Percentiles rank a stretch among this genome's conserved stretches.
Evolutionary conservation across 2,329 filamentous ascomycete genomes (phyloP).

Genomic region (Aureobasidium sp.): DNA sequence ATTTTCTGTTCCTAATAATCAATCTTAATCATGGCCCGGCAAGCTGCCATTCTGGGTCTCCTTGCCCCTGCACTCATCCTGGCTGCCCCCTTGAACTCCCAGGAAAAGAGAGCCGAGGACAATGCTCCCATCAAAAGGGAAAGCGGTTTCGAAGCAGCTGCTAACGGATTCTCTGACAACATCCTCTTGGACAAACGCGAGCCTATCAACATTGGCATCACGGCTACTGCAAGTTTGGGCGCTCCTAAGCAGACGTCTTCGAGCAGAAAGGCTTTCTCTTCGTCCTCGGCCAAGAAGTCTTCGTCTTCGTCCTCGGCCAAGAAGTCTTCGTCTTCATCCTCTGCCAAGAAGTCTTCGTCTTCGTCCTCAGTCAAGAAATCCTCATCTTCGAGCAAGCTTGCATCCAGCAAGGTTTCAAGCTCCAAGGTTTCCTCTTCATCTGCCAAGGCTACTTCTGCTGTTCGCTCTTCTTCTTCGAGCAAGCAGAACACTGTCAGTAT

Average conservation of each 20-base stretch:
- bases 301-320: too few species aligned
- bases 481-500: neutral
- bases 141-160: neutral
- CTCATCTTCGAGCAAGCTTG: neutral
- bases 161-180: neutral
- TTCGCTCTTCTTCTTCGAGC: neutral
- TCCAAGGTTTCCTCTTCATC: too few species aligned
- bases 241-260: neutral
- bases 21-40: conserved; percentile 6
- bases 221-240: neutral
- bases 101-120: neutral
- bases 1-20: neutral
- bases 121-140: neutral
- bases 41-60: conserved; percentile 7
- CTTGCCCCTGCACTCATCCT: conserved; percentile 11
- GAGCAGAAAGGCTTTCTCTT: neutral
- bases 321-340: too few species aligned
- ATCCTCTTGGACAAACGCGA: conserved; percentile 1
- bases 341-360: neutral
- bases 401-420: too few species aligned
- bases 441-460: neutral
- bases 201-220: neutral
- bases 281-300: neutral
- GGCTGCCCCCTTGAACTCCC: conserved; percentile 4
- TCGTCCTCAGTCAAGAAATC: neutral